Conservation (phyloP, 768 basidiomycete species). For the Sporobolomyces phaffii region DNA sequence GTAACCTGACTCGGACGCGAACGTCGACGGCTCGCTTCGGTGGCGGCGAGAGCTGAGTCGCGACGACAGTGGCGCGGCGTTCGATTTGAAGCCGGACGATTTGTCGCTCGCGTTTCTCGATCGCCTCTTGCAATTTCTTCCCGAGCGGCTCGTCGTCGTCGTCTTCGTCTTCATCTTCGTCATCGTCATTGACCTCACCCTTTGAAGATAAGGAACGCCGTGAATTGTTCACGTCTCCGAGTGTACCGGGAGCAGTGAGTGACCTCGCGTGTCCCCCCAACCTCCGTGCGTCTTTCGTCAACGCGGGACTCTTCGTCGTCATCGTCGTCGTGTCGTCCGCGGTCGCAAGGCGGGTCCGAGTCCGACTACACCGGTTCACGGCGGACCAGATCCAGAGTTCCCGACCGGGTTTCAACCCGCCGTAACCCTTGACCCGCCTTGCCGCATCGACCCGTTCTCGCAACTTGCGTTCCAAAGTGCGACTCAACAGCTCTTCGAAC, state of each 20-base stretch:
- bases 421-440: neutral
- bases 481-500: neutral
- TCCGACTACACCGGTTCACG: neutral
- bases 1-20: no score
- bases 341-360: neutral
- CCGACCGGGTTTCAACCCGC: slow-evolving; percentile 3
- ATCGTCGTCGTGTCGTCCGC: neutral
- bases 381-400: slow-evolving; percentile 21
- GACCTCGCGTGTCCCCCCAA: no score
- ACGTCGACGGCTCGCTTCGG: no score
- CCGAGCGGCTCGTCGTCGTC: slow-evolving; percentile 7
- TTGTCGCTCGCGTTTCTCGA: neutral
- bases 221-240: no score
- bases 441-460: neutral
- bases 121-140: neutral
- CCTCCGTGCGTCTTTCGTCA: neutral
- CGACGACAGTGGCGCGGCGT: no score
- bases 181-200: neutral
- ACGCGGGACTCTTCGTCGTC: neutral
- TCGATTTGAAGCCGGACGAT: neutral
- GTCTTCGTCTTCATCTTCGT: neutral
- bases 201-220: no score
- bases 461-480: neutral
- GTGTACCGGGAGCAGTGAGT: no score
- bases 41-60: no score